Conservation (phyloP, 1,284 basidiomycete genomes). For the Limonomyces culmigenus region DNA sequence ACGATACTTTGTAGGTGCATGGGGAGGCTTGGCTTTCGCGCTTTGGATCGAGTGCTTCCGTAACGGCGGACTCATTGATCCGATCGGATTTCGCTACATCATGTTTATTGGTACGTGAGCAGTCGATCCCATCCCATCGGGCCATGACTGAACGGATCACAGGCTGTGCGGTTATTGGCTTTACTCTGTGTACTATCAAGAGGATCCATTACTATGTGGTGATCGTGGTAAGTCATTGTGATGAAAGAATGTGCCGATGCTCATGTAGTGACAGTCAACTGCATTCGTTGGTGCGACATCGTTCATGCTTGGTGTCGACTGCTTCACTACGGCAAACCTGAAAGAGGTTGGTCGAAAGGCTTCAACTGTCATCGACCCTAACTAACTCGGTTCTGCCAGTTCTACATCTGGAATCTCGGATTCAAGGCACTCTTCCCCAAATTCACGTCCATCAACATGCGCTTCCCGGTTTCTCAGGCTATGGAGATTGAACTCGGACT, state of each 20-base stretch:
- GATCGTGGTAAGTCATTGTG: conserved; percentile 25
- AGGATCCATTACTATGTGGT: conserved; percentile 63
- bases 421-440: conserved; percentile 67
- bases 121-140: conserved; percentile 2
- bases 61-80: conserved; percentile 65
- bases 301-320: conserved; percentile 85
- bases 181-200: conserved; percentile 31
- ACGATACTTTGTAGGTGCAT: conserved; percentile 73
- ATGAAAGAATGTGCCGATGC: background rate
- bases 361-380: conserved; percentile 4
- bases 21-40: conserved; percentile 78
- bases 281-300: conserved; percentile 86
- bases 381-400: conserved; percentile 43
- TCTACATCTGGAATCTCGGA: conserved; percentile 91
- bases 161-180: conserved; percentile 23
- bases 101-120: conserved; percentile 56
- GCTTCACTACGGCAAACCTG: conserved; percentile 77
- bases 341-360: conserved; percentile 50
- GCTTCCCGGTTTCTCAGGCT: conserved; percentile 73
- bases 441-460: conserved; percentile 44
- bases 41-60: conserved; percentile 80
- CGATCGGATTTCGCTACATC: conserved; percentile 72
- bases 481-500: conserved; percentile 92
- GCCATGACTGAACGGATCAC: background rate
- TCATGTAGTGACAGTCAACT: conserved; percentile 29